These are phyloP conservation scores for Penicillium arizonense DNA, from an alignment of 495 filamentous ascomycete species.

Conservation along the genomic window DNA sequence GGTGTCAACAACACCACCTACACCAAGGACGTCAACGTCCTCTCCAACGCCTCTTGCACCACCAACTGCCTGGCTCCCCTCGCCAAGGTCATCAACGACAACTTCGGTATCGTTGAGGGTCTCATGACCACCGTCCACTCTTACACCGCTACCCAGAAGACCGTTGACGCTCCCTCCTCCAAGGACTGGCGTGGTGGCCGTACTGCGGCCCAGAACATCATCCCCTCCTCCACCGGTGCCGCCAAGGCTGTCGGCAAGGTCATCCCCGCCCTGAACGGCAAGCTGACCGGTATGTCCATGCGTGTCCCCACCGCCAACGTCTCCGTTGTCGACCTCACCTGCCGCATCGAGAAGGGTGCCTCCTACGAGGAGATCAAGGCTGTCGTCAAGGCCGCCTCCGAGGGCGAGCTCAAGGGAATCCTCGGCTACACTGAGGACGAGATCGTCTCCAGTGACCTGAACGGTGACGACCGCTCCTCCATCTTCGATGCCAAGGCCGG, in stretches of 20 bases:
- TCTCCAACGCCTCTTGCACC: constrained; percentile 99
- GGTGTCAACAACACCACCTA: constrained; percentile 96
- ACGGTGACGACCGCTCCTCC: constrained; percentile 87
- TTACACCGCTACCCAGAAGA: constrained; percentile 99
- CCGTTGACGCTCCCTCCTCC: constrained; percentile 91
- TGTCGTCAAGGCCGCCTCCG: constrained; percentile 82
- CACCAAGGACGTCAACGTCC: constrained; percentile 81
- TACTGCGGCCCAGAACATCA: constrained; percentile 99
- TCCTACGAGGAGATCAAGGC: constrained; percentile 93
- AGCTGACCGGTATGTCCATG: constrained; percentile 99
- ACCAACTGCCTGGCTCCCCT: constrained; percentile 99
- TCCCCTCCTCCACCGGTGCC: constrained; percentile 97
- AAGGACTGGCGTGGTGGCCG: constrained; percentile 99
- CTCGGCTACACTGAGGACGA: constrained; percentile 97
- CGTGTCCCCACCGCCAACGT: constrained; percentile 98
- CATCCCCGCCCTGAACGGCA: constrained; percentile 95
- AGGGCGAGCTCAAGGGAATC: constrained; percentile 85
- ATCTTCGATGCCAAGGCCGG: constrained; percentile 99
- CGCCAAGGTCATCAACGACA: constrained; percentile 98
- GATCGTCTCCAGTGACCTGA: constrained; percentile 89
- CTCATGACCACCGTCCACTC: constrained; percentile 99
- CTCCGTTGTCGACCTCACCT: constrained; percentile 96
- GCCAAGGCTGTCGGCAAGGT: constrained; percentile 99
- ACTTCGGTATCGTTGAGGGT: constrained; percentile 95
- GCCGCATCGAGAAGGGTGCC: constrained; percentile 86